These are phyloP conservation scores for Gossypium rotundifolium DNA, from an alignment of 345 rosid genomes.

Conservation along the genomic window DNA sequence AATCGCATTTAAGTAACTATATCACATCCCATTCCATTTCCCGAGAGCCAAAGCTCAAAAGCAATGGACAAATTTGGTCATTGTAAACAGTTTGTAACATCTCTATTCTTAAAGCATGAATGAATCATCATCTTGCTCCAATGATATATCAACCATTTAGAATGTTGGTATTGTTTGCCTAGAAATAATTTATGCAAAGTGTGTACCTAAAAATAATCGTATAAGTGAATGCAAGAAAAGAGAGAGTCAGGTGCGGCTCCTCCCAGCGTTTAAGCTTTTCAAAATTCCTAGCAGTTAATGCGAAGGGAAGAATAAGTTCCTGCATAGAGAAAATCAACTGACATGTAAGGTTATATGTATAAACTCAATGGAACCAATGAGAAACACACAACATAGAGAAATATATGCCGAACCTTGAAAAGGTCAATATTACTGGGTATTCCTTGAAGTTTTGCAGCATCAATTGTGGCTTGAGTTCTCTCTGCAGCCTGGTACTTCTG, in stretches of 20 bases:
- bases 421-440: constrained; percentile 95
- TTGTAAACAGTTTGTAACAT: not conserved
- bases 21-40: not conserved
- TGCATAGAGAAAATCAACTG: constrained; percentile 20
- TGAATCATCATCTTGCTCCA: not conserved
- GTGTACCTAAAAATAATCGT: constrained; percentile 73
- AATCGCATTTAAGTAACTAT: not conserved
- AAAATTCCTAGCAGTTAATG: constrained; percentile 47
- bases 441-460: constrained; percentile 89
- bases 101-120: not conserved
- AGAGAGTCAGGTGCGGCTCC: constrained; percentile 74
- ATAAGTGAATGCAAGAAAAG: constrained; percentile 65
- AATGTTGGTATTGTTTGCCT: not conserved
- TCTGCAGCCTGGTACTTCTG: constrained; percentile 62
- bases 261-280: constrained; percentile 84
- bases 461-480: constrained; percentile 90
- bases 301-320: constrained; percentile 86
- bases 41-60: not conserved
- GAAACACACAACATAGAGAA: not conserved
- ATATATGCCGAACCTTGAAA: constrained; percentile 53
- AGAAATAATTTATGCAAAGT: constrained; percentile 9
- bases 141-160: not conserved
- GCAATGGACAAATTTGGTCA: not conserved
- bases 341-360: not conserved
- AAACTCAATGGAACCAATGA: not conserved